phyloP scores from a whole-genome alignment of 23 red algal genomes.

The Gracilaria caudata region DNA sequence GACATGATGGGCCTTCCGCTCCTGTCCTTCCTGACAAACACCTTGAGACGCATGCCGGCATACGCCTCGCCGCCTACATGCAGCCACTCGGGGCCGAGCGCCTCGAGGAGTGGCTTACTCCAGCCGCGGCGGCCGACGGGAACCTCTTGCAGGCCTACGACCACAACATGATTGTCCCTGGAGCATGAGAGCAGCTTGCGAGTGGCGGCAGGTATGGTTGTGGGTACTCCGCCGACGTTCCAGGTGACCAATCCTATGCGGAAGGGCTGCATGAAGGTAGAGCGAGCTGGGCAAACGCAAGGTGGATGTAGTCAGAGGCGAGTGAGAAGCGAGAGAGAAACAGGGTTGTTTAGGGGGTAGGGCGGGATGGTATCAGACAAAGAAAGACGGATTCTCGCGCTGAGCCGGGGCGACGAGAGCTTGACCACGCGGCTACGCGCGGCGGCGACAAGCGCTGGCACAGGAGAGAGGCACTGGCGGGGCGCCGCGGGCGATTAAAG shows the following conservation, averaged over 20 bases:
- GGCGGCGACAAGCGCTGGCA: not conserved
- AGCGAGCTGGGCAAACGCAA: not conserved
- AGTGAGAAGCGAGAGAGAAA: not conserved
- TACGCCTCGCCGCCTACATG: conserved; percentile 47
- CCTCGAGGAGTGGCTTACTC: conserved; percentile 36
- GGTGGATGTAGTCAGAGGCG: not conserved
- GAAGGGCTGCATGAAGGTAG: conserved; percentile 23
- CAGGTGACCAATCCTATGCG: conserved; percentile 59
- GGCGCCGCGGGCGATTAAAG: not conserved
- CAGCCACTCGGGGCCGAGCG: conserved; percentile 40
- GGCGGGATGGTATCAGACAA: no score
- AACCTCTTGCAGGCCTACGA: conserved; percentile 77
- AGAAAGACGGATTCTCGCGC: no score
- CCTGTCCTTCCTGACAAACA: conserved; percentile 21
- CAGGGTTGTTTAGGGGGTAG: no score
- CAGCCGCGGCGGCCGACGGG: conserved; percentile 49
- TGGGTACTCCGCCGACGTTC: conserved; percentile 65
- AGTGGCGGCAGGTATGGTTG: conserved; percentile 14
- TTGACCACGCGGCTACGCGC: not conserved
- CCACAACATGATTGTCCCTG: conserved; percentile 35
- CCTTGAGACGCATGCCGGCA: conserved; percentile 68
- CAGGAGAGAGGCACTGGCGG: not conserved
- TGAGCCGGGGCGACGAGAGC: no score
- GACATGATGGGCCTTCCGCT: conserved; percentile 3
- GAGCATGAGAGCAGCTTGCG: conserved; percentile 25